A percentile compares a stretch with the other conserved stretches of the same genome.
phyloP scores from a whole-genome alignment of 164 flowering plant species.

The Platanus orientalis region DNA sequence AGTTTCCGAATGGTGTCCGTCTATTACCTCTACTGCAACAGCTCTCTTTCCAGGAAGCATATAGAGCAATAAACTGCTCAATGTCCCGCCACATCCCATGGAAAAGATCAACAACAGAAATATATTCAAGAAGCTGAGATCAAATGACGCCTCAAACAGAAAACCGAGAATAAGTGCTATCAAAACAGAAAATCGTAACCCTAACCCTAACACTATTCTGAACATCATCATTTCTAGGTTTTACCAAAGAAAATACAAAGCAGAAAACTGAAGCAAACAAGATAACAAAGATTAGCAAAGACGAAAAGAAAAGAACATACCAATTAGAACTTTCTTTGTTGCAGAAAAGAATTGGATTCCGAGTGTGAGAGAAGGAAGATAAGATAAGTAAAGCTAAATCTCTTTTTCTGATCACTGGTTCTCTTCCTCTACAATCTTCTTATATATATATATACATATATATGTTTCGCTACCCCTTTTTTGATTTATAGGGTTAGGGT shows the following conservation, averaged over 20 bases:
- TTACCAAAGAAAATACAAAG: constrained; percentile 2
- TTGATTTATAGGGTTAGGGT: no score
- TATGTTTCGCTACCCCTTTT: no score
- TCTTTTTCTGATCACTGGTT: neutral
- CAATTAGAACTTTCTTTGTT: constrained; percentile 16
- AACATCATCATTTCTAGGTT: constrained; percentile 8
- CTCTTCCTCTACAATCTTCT: no score
- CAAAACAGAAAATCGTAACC: constrained; percentile 15
- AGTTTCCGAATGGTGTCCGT: constrained; percentile 14
- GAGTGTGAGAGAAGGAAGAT: neutral
- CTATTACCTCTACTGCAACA: constrained; percentile 28
- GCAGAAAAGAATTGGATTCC: constrained; percentile 21
- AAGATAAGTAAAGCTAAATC: neutral
- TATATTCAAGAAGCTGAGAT: constrained; percentile 20
- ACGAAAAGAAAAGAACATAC: constrained; percentile 20
- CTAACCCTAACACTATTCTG: constrained; percentile 18
- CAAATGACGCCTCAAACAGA: constrained; percentile 7
- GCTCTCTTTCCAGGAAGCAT: constrained; percentile 64
- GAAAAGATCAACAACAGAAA: constrained; percentile 20
- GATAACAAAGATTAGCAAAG: neutral
- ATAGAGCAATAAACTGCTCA: constrained; percentile 48
- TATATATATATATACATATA: no score
- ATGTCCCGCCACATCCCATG: constrained; percentile 28
- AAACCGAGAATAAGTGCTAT: constrained; percentile 12
- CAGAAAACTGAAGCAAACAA: constrained; percentile 13